Base-by-base conservation (phyloP, 1,284 basidiomycete species). In the Mycena sp. region DNA sequence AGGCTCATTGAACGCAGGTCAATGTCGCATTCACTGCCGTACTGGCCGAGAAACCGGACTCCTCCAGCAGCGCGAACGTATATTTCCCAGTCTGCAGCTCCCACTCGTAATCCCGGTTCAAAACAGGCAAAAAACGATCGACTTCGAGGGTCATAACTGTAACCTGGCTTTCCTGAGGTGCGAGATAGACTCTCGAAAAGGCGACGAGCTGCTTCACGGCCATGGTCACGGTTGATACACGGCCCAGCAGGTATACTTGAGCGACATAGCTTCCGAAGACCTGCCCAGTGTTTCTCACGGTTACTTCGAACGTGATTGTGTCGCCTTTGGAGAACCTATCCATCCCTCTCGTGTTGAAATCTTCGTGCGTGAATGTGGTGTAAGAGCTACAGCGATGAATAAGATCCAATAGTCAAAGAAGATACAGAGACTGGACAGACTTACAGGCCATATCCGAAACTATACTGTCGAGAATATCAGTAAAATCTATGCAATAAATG, bases 171-270 rank as follows among this genome's bases (percentile, higher is more conserved):
- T 74, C 71, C 12, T 71, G 70, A 2, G 67, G 21, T 4, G 67
- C 69, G 21, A 75, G 67, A 48, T 75, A 73, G 1, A 72, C 68
- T 1, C 74, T 65, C 16, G 63, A 54, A 61, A 72, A 75, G 2
- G 71, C 73, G 16, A 75, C 72, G 25, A 75, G 67, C 60, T 75
- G 74, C 37, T 69, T 70, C 44, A 65, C 46, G 4, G 74, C 62
- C 16, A 63, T 57, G 28, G 69, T 68, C 12, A 74, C 70, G 25
- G 69, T 65, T 4, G 73, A 74, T 3, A 71, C 65, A 6, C 72
- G 70, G 25, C 52, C 38, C 7, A 74, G 71, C 10, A 74, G 70
- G 53, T 75, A 76, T 2, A 76, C 69, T 57, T 74, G 72, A 12
- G 70, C 57, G 9, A 76, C 72, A 38, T 74, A 71, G 62, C 72